Base-by-base conservation (phyloP, 2,329 filamentous ascomycete genomes). In the Amphichorda felina region DNA sequence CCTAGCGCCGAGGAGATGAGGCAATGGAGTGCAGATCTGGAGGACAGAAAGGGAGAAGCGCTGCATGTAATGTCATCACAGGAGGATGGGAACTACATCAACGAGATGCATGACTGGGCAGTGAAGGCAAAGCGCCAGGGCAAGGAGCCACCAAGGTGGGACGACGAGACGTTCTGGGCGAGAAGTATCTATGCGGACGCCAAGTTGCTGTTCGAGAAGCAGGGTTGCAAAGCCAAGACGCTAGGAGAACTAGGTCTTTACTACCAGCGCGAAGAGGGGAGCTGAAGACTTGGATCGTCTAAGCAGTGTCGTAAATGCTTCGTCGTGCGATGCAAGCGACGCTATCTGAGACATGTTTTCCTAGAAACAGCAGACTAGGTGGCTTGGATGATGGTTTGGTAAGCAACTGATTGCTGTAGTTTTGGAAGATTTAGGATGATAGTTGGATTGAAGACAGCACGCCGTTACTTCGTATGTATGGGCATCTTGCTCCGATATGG, bases 101-200 rank as follows among this genome's bases (percentile, higher is more conserved):
- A 88, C 43, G 65, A 66, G 46, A 51, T 84, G 41, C 66, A 79
- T 41, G 67, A 74, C 31, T 83, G 76, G 76, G 69, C 71, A 11
- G 51, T 61, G 40, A 55, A 53, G 26, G 68, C 70, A 7, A 66
- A 47, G 41, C 60, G 60, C 1, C 54, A 57, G 11, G 79, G 80
- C 2, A 89, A 86, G 54, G 57, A 68, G 43, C 79, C 84, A 19
- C 79, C 79, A 3, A 60, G 60, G 18, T 95, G 88, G 87, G 68
- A 71, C 8, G 70, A 75, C 32, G 72, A 76, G 55, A 63, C 81
- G 45, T 72, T 75, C 35, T 93, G 84, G 84, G 69, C 81, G 49
- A 68, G 88, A 14, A 66, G 70, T 38, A 65, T 76, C 4, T 82
- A 82, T 45, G 66, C 71, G 1, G 66, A 76, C 10, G 82, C 88